A percentile compares a stretch with the other conserved stretches of the same genome.
Conservation (phyloP, 495 filamentous ascomycete species). For the Aspergillus haitiensis region DNA sequence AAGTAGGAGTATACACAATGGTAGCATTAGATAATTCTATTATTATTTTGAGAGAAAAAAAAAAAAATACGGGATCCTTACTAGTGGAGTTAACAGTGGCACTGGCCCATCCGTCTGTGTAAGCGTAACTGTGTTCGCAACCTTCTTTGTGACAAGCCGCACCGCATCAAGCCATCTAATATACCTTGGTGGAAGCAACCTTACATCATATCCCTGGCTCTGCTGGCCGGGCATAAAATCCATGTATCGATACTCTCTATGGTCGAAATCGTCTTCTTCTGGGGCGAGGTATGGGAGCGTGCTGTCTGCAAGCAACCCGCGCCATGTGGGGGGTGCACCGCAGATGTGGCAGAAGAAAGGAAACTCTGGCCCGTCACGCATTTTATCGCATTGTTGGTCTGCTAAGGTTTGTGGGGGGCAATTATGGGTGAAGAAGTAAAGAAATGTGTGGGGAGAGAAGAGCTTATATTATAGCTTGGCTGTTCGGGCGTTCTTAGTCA, state of each 20-base stretch:
- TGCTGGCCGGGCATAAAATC: slow-evolving; percentile 2
- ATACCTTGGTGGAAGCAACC: not conserved
- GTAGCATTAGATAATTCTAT: not conserved
- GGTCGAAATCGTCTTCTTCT: slow-evolving; percentile 3
- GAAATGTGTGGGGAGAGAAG: no score
- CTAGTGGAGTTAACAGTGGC: not conserved
- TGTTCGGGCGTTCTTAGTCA: slow-evolving; percentile 2
- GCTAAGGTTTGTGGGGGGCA: slow-evolving; percentile 1
- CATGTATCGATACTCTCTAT: not conserved
- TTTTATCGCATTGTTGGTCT: not conserved
- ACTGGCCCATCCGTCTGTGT: not conserved
- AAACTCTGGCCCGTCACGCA: slow-evolving; percentile 1
- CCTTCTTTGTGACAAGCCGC: not conserved
- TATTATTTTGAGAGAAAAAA: not conserved
- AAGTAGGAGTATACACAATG: not conserved
- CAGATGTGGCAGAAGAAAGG: slow-evolving; percentile 9
- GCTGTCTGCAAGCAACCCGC: slow-evolving; percentile 1
- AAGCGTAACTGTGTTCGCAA: not conserved
- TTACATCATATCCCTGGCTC: not conserved
- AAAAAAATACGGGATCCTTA: not conserved
- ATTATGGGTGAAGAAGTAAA: no score
- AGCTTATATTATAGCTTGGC: slow-evolving; percentile 3
- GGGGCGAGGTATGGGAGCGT: not conserved
- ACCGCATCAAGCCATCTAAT: slow-evolving; percentile 1
- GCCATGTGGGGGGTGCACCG: slow-evolving; percentile 9